Evolutionary conservation across 129 eudicot species (phyloP).

Genomic region (Tanacetum coccineum): DNA sequence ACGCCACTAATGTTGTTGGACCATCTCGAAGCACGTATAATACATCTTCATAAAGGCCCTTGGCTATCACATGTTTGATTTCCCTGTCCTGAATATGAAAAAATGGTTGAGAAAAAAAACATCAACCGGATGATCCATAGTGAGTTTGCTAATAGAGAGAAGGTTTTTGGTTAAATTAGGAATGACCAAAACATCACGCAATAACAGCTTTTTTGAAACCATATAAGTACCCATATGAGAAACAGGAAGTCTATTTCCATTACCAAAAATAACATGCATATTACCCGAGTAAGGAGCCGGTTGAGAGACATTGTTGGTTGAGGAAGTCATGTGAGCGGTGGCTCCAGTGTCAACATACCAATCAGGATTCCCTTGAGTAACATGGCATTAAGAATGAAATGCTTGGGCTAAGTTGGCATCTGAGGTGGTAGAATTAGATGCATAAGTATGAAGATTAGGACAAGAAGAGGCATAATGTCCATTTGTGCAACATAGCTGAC

Average conservation of each 20-base stretch:
- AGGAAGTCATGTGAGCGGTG: background rate
- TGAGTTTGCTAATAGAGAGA: no score
- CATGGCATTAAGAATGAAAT: background rate
- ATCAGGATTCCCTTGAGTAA: background rate
- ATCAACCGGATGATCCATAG: no score
- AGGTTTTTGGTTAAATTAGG: no score
- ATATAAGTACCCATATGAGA: background rate
- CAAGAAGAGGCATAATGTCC: background rate
- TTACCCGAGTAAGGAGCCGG: background rate
- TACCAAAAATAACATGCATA: no score
- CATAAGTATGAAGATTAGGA: background rate
- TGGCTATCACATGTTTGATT: background rate
- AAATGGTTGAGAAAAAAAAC: no score
- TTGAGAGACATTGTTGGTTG: background rate
- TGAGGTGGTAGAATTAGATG: background rate
- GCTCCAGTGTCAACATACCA: background rate
- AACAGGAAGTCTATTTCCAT: background rate
- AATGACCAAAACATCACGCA: background rate
- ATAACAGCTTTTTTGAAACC: background rate
- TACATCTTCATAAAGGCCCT: background rate
- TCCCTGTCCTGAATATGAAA: background rate
- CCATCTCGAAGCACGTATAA: background rate
- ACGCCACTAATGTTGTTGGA: background rate
- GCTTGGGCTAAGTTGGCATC: background rate
- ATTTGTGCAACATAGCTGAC: background rate